These are phyloP conservation scores for Globisporangium takayamanum DNA, from an alignment of 352 stramenopile genomes.

Conservation along the genomic window DNA sequence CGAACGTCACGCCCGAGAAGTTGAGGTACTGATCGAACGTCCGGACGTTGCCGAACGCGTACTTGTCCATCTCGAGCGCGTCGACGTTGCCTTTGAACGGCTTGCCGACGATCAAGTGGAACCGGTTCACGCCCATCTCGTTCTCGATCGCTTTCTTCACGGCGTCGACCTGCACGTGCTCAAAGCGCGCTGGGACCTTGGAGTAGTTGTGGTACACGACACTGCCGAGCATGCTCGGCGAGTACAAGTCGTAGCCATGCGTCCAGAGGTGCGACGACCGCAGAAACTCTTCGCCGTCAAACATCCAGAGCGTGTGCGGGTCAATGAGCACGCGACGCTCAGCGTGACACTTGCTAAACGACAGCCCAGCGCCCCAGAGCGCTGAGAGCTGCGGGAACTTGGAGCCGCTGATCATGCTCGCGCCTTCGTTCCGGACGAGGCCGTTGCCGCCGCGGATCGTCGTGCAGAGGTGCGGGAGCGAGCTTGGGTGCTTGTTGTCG, in stretches of 20 bases:
- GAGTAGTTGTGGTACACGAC: slow-evolving; percentile 80
- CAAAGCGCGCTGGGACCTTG: slow-evolving; percentile 53
- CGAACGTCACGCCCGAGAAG: slow-evolving; percentile 52
- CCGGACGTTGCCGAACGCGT: slow-evolving; percentile 41
- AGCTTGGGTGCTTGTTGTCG: slow-evolving; percentile 56
- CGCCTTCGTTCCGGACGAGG: slow-evolving; percentile 63
- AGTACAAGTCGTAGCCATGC: slow-evolving; percentile 67
- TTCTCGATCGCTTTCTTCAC: slow-evolving; percentile 35
- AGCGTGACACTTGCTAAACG: slow-evolving; percentile 82
- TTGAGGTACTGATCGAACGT: slow-evolving; percentile 55
- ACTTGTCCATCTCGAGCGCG: slow-evolving; percentile 56
- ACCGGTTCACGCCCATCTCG: slow-evolving; percentile 51
- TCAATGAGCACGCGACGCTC: slow-evolving; percentile 69
- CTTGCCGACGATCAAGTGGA: slow-evolving; percentile 46
- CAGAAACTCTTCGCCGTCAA: slow-evolving; percentile 68
- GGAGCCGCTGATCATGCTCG: slow-evolving; percentile 69
- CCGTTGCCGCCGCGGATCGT: slow-evolving; percentile 65
- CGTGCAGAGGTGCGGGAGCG: slow-evolving; percentile 66
- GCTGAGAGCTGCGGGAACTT: slow-evolving; percentile 71
- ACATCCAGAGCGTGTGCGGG: slow-evolving; percentile 78
- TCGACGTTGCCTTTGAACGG: slow-evolving; percentile 56
- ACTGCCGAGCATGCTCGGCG: slow-evolving; percentile 41
- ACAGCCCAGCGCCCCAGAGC: slow-evolving; percentile 72
- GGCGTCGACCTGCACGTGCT: slow-evolving; percentile 43
- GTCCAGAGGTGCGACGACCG: slow-evolving; percentile 57